Evolutionary conservation across 1,139 yeast species (phyloP), one percentile per base, ranked within the genome.

Genomic region (Hansenula lynferdii): DNA sequence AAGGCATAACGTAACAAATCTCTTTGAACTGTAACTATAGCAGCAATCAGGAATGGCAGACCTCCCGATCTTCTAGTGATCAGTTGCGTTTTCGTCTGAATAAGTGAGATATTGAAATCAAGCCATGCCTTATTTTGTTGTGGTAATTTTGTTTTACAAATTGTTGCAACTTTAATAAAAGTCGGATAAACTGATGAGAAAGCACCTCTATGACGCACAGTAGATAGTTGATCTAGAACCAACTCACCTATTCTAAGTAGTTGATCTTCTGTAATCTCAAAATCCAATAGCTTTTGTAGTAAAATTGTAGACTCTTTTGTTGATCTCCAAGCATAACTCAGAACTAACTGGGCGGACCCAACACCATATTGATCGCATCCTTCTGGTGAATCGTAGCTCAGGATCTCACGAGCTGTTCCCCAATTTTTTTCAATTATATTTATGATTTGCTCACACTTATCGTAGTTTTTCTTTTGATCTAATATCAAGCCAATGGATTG

Each of bases 21-120:
- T 8, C 63, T 65, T 29, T 75, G 76, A 1, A 90, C 79, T 3
- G 79, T 68, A 16, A 89, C 64, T 15, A 86, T 72, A 0, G 86
- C 94, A 2, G 92, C 76, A 14, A 90, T 69, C 36, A 90, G 64
- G 50, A 67, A 82, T 2, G 97, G 97, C 18, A 92, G 60, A 0
- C 97, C 97, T 2, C 96, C 97, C 2, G 97, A 89, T 50, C 97
- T 67, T 57, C 97, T 72, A 0, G 95, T 85, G 38, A 90, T 82
- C 38, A 72, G 69, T 50, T 85, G 90, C 0, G 82, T 68, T 49
- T 75, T 77, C 1, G 68, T 64, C 45, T 72, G 72, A 27, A 89
- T 69, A 22, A 77, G 55, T 2, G 59, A 54, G 18, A 89, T 53
- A 47, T 75, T 81, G 10, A 66, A 62, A 16, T 67, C 53, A 5